phyloP scores from a whole-genome alignment of 495 filamentous ascomycete species.

The Penicillium arizonense region DNA sequence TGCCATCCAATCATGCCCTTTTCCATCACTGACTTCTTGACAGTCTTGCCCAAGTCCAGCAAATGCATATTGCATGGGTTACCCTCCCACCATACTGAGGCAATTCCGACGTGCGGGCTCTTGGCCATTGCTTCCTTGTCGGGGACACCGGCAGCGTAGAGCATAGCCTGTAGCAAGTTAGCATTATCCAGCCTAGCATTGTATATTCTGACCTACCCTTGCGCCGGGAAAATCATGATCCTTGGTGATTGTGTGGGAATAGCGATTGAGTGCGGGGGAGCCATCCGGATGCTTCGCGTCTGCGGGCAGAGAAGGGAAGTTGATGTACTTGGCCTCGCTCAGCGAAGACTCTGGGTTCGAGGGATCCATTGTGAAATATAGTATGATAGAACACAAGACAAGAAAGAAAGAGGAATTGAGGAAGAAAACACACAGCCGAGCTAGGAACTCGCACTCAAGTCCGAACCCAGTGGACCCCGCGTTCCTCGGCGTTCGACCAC shows the following conservation, averaged over 20 bases:
- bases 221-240: conserved; percentile 94
- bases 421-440: not conserved
- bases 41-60: conserved; percentile 83
- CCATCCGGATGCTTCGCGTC: conserved; percentile 59
- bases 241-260: conserved; percentile 68
- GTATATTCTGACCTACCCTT: conserved; percentile 54
- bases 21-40: conserved; percentile 78
- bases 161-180: conserved; percentile 69
- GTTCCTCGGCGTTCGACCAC: conserved; percentile 11
- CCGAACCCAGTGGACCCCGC: conserved; percentile 25
- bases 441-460: conserved; percentile 18
- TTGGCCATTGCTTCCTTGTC: conserved; percentile 83
- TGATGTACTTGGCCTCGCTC: conserved; percentile 55
- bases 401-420: not conserved
- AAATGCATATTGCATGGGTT: conserved; percentile 84
- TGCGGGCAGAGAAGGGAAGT: conserved; percentile 58
- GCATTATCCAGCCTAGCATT: not conserved
- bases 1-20: conserved; percentile 89
- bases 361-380: conserved; percentile 21
- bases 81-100: conserved; percentile 97
- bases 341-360: conserved; percentile 21
- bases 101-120: conserved; percentile 83
- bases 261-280: conserved; percentile 64
- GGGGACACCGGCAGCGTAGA: conserved; percentile 90
- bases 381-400: not conserved